phyloP scores from a whole-genome alignment of 148 eudicot genomes.

The Pharnaceum exiguum region DNA sequence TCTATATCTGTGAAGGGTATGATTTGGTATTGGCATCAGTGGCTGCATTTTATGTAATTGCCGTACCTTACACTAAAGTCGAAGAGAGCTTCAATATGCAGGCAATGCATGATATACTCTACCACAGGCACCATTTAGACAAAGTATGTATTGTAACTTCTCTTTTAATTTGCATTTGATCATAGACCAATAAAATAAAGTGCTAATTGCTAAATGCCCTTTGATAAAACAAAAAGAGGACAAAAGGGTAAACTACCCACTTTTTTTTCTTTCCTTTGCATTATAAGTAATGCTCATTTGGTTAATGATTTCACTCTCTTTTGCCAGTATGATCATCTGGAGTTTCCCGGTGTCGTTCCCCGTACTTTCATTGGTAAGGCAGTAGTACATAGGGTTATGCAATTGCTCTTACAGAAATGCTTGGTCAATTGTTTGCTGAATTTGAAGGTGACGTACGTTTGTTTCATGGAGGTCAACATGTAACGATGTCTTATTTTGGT shows the following conservation, averaged over 20 bases:
- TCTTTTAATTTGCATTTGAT: constrained; percentile 2
- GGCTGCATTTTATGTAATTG: constrained; percentile 80
- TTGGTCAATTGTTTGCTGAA: neutral
- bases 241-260: no score
- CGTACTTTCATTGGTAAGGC: constrained; percentile 82
- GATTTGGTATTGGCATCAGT: constrained; percentile 77
- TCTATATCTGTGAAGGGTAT: constrained; percentile 43
- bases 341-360: constrained; percentile 98
- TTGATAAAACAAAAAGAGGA: no score
- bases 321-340: constrained; percentile 97
- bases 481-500: neutral
- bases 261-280: neutral
- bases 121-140: constrained; percentile 67
- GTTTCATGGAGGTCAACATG: neutral
- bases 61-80: constrained; percentile 90
- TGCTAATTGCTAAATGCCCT: no score
- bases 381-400: neutral
- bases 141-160: constrained; percentile 37
- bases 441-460: neutral
- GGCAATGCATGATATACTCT: constrained; percentile 97
- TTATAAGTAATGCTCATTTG: constrained; percentile 6
- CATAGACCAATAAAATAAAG: neutral
- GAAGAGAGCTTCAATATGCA: constrained; percentile 99
- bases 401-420: neutral
- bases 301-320: neutral